A percentile compares a stretch with the other conserved stretches of the same genome.
phyloP scores from a whole-genome alignment of 2,329 filamentous ascomycete genomes.

The Penicillium sp. region DNA sequence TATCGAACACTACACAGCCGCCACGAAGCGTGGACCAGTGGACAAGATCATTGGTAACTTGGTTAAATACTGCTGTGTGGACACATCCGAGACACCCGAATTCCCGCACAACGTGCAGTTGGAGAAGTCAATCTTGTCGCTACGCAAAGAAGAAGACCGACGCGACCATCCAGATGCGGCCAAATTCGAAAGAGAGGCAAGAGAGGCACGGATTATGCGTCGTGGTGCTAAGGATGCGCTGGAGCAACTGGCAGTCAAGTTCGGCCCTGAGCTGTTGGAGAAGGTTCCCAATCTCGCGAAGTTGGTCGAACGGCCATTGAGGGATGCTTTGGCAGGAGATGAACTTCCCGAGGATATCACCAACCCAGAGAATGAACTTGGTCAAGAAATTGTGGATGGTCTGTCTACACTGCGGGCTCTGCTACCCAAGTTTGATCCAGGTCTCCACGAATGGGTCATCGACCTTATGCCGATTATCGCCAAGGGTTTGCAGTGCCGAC shows the following conservation, averaged over 20 bases:
- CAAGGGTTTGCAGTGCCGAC: slow-evolving; percentile 78
- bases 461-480: slow-evolving; percentile 80
- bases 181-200: slow-evolving; percentile 85
- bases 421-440: slow-evolving; percentile 78
- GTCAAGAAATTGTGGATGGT: slow-evolving; percentile 90
- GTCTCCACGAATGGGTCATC: slow-evolving; percentile 76
- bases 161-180: slow-evolving; percentile 88
- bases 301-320: slow-evolving; percentile 79
- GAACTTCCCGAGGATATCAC: slow-evolving; percentile 69
- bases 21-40: slow-evolving; percentile 76
- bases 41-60: slow-evolving; percentile 95
- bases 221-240: slow-evolving; percentile 92
- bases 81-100: slow-evolving; percentile 95
- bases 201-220: slow-evolving; percentile 82
- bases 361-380: slow-evolving; percentile 70
- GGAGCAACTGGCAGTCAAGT: slow-evolving; percentile 77
- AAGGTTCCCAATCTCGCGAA: slow-evolving; percentile 77
- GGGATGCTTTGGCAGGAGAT: slow-evolving; percentile 65
- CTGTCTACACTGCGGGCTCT: slow-evolving; percentile 89
- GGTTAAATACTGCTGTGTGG: slow-evolving; percentile 96
- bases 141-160: slow-evolving; percentile 95
- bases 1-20: slow-evolving; percentile 79
- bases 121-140: slow-evolving; percentile 78
- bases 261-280: slow-evolving; percentile 73
- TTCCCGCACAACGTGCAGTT: slow-evolving; percentile 80